These are phyloP conservation scores for Geosmithia putterillii DNA, from an alignment of 2,329 filamentous ascomycete genomes.

Conservation along the genomic window DNA sequence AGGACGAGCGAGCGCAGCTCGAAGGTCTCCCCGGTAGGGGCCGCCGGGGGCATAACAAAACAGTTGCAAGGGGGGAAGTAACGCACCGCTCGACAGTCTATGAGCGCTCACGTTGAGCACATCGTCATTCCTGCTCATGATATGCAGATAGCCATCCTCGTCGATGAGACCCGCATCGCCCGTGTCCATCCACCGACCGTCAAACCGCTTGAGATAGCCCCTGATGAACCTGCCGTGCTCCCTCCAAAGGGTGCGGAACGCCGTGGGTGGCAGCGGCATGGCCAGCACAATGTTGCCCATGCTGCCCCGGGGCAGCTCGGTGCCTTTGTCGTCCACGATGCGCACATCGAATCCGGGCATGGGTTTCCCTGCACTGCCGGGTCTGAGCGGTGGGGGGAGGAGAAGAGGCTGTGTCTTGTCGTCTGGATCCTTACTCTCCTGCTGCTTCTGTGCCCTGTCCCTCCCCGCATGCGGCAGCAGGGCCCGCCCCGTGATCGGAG, in stretches of 20 bases:
- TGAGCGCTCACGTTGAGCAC: constrained; percentile 95
- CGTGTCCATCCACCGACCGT: constrained; percentile 77
- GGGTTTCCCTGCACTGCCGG: constrained; percentile 79
- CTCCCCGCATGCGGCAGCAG: constrained; percentile 45
- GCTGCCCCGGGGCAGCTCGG: constrained; percentile 53
- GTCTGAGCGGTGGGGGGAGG: constrained; percentile 48
- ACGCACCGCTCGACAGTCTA: constrained; percentile 70
- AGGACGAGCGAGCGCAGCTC: too few species aligned
- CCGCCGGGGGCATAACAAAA: background rate
- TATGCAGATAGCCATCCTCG: constrained; percentile 51
- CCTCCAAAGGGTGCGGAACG: constrained; percentile 74
- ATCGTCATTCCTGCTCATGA: constrained; percentile 62
- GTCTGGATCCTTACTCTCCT: too few species aligned
- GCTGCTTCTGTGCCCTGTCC: too few species aligned
- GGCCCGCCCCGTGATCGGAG: constrained; percentile 44
- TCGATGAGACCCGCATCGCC: constrained; percentile 86
- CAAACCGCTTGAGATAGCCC: constrained; percentile 72
- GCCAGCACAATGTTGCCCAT: constrained; percentile 91
- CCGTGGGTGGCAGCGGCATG: constrained; percentile 73
- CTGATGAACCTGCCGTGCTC: constrained; percentile 79
- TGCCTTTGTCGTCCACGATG: constrained; percentile 69
- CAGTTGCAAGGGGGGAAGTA: background rate
- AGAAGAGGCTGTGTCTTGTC: constrained; percentile 27
- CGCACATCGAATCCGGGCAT: constrained; percentile 87
- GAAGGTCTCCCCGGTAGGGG: too few species aligned